Conservation (phyloP, 257 asterid genomes). For the Plantago elongata region DNA sequence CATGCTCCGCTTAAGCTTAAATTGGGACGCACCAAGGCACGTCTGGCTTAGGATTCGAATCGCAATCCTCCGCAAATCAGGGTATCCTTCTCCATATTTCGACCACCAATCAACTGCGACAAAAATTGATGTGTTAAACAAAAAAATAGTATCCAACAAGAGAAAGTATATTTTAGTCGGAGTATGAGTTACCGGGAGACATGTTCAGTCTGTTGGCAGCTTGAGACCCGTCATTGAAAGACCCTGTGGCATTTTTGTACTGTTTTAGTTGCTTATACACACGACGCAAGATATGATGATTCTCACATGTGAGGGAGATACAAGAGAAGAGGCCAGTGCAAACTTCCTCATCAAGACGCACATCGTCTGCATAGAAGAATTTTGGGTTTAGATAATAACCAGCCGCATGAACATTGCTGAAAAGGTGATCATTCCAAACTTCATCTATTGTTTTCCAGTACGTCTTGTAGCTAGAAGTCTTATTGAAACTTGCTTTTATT, state of each 20-base stretch:
- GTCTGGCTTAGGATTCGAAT: conserved; percentile 35
- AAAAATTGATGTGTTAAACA: background rate
- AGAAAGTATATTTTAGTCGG: too few species aligned
- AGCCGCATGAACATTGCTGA: conserved; percentile 36
- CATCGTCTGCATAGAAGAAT: conserved; percentile 19
- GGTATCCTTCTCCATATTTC: conserved; percentile 24
- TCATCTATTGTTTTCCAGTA: conserved; percentile 34
- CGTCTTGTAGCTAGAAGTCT: too few species aligned
- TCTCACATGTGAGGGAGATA: conserved; percentile 19
- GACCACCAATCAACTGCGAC: conserved; percentile 40
- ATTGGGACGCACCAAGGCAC: conserved; percentile 30
- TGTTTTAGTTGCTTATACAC: conserved; percentile 11
- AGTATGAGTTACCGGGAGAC: conserved; percentile 22
- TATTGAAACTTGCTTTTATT: too few species aligned
- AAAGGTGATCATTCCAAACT: conserved; percentile 32
- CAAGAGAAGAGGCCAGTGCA: conserved; percentile 25
- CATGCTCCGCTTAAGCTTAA: conserved; percentile 25
- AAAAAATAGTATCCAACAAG: background rate
- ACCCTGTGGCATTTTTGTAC: conserved; percentile 12
- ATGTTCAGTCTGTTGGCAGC: conserved; percentile 1
- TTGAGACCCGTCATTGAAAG: background rate
- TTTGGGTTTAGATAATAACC: conserved; percentile 36
- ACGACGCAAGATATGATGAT: background rate
- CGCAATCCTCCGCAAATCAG: conserved; percentile 33
- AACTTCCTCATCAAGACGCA: conserved; percentile 29